Base-by-base conservation (phyloP, 371 early-diverging fungal genomes). In the Nematocida sp. region DNA sequence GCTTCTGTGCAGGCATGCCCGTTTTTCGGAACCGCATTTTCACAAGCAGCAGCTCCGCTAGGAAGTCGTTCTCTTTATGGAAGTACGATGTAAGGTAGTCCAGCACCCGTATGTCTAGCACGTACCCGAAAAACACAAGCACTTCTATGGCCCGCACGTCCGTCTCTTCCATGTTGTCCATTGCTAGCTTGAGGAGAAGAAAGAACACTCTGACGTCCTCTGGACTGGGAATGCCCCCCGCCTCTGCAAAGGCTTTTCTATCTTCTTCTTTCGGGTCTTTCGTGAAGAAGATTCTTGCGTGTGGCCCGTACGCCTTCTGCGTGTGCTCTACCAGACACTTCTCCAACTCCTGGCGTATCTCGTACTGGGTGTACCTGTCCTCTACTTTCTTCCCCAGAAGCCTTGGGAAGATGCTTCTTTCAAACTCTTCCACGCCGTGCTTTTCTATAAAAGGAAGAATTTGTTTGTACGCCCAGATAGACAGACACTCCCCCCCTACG, bases 381-480 rank as follows among this genome's bases (percentile, higher is more conserved):
- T 70, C 46, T 36, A 34, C 40, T 17, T 46, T 76, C 1, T 17
- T 40, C 23, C 32, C 46, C 21, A 70, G 27, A 7, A 70, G 56
- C 46, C 31, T 57, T 32, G 74, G 74, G 38, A 70, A 60, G 15
- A 70, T 62, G 5, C 21, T 15, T 5, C 31, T 51, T 45, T 70
- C 74, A 50, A 70, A 70, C 63, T 70, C 74, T 1, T 25, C 74
- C 8, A 57, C 25, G 3, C 74, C 74, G 53, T 57, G 60, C 19
- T 34, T 40, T 15, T 58, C 63, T 25, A 62, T 41, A 52, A 57
- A 70, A 19, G 74, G 74, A 7, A 70, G 29, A 23, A 70, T 57
- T 36, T 70, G 74, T 53, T 70, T 70, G 27, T 70, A 57, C 38
- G 60, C 74, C 74, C 74, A 70, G 17, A 60, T 58, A 21, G 45